Evolutionary conservation across 768 basidiomycete species (phyloP), one percentile per base, ranked within the genome.

Genomic region (Botryobasidium botryosum): DNA sequence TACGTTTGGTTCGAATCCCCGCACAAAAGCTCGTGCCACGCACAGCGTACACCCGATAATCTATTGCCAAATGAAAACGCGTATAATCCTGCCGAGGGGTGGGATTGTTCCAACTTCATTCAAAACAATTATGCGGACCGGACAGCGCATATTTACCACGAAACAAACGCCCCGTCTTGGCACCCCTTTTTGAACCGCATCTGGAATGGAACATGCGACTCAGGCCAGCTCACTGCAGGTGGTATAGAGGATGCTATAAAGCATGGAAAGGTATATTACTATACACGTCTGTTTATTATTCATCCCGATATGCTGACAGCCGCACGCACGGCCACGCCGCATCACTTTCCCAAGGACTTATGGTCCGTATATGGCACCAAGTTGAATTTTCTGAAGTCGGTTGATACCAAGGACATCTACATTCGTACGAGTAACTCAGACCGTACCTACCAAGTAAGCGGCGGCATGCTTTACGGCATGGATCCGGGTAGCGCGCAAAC

Each of bases 41-140:
- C 17, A 26, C 46, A 70, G 69, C 57, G 69, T 21, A 68, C 70
- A 10, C 69, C 70, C 0, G 69, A 71, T 51, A 70, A 71, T 48
- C 48, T 69, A 15, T 68, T 66, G 41, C 69, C 68, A 0, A 46
- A 56, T 17, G 69, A 70, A 49, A 64, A 58, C 28, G 51, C 50
- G 17, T 56, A 70, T 26, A 67, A 69, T 41, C 58, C 62, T 2
- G 6, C 51, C 6, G 49, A 52, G 3, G 61, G 62, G 8, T 70
- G 69, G 69, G 53, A 62, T 44, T 70, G 69, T 51, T 54, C 57
- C 1, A 50, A 61, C 42, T 59, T 67, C 45, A 32, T 57, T 20
- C 61, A 67, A 45, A 58, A 57, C 50, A 66, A 62, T 44, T 67
- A 62, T 42, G 67, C 59, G n/a, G 57, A 54, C 4, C 41, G 38